Base-by-base conservation (phyloP, 1,284 basidiomycete species). In the Erythrobasidium hasegawianum region DNA sequence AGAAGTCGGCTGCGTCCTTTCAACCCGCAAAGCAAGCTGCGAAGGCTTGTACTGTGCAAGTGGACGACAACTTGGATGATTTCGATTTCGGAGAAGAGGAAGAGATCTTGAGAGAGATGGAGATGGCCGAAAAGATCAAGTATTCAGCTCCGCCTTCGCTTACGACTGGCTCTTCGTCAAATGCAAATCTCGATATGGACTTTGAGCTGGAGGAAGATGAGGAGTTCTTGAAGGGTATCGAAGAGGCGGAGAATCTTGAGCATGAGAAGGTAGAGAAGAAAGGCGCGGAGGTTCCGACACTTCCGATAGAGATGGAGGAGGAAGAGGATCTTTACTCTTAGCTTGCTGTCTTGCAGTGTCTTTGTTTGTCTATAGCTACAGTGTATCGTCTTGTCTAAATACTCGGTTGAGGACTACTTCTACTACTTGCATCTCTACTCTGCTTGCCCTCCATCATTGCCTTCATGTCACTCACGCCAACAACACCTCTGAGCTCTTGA, bases 401-500 rank as follows among this genome's bases (percentile, higher is more conserved):
- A 33, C 33, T 33, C 33, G 33, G 33, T 5, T 33, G 33, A 33
- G 33, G 33, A 11, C 33, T 33, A 5, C 5, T 4, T 33, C 33
- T 4, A 11, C 33, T 11, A 33, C 11, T 33, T 11, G 33, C 11
- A 33, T 11, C 11, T 33, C 43, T 47, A n/a, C 14, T 8, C 43
- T 18, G 16, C 53, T 49, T 64, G 13, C 61, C 53, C 40, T 56
- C 87, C 72, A 89, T 83, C 66, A 90, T 75, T 71, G 83, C 80
- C 64, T 88, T 81, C 87, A 96, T 95, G 69, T 81, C 80, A 60
- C 76, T 76, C 50, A 94, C 89, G 53, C 84, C 87, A 39, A 92
- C 80, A n/a, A 87, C 83, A 45, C 90, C 90, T 59, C 75, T 78
- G 50, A 89, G 56, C 1, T 20, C 78, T 53, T 82, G 80, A 54